A percentile compares a stretch with the other conserved stretches of the same genome.
Evolutionary conservation across 805 yeast species (phyloP).

Genomic region (Ascoidea rubescens): DNA sequence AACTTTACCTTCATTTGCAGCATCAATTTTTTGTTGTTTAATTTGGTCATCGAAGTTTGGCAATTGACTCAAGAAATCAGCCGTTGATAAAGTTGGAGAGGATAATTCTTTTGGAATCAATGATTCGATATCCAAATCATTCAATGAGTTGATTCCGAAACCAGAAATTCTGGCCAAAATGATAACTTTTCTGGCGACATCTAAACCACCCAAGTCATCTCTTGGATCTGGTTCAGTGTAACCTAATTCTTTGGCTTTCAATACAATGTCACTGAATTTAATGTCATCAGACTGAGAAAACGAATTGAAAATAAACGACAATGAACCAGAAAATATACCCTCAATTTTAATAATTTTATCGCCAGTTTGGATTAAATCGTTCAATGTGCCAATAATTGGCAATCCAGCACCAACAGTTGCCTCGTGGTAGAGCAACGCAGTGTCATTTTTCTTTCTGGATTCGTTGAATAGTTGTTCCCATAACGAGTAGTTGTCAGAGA

Average conservation of each 20-base stretch:
- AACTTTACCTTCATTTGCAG: slow-evolving; percentile 74
- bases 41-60: slow-evolving; percentile 76
- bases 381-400: slow-evolving; percentile 81
- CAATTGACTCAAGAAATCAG: slow-evolving; percentile 66
- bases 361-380: slow-evolving; percentile 83
- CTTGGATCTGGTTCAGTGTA: slow-evolving; percentile 99
- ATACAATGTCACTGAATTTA: slow-evolving; percentile 82
- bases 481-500: slow-evolving; percentile 56
- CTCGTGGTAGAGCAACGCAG: slow-evolving; percentile 87
- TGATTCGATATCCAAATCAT: slow-evolving; percentile 88
- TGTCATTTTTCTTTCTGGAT: slow-evolving; percentile 36
- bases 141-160: slow-evolving; percentile 68
- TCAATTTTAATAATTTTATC: slow-evolving; percentile 85
- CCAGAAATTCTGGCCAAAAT: slow-evolving; percentile 92
- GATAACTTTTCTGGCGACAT: slow-evolving; percentile 96
- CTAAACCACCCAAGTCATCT: slow-evolving; percentile 95
- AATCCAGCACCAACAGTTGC: slow-evolving; percentile 98
- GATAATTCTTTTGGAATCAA: slow-evolving; percentile 83
- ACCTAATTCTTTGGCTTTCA: slow-evolving; percentile 79
- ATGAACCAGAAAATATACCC: slow-evolving; percentile 93
- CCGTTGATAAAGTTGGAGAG: slow-evolving; percentile 44
- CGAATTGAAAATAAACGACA: slow-evolving; percentile 90
- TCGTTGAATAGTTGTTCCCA: slow-evolving; percentile 66
- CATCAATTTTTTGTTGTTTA: slow-evolving; percentile 64
- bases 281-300: slow-evolving; percentile 59